Conservation (phyloP, 305 asterid genomes). For the Rubia tinctorum region DNA sequence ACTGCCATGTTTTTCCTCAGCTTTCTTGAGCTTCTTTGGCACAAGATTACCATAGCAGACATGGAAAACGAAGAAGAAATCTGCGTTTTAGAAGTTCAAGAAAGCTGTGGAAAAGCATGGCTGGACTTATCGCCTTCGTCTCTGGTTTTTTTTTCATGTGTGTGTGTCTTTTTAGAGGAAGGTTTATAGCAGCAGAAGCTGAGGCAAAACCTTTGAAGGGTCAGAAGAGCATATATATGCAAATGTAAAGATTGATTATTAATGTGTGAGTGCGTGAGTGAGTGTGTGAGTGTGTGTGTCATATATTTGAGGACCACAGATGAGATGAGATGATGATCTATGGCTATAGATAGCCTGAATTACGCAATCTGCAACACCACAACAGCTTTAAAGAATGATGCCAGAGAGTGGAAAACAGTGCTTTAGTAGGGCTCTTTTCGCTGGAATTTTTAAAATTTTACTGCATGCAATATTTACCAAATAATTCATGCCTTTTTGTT, state of each 20-base stretch:
- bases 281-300: background rate
- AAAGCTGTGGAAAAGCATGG: constrained; percentile 99
- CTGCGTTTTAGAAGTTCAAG: constrained; percentile 61
- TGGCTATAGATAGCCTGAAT: constrained; percentile 10
- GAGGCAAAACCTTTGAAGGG: constrained; percentile 1
- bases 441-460: background rate
- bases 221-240: background rate
- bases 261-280: constrained; percentile 6
- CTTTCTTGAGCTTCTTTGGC: constrained; percentile 32
- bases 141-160: background rate
- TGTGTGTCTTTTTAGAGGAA: background rate
- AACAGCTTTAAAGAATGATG: constrained; percentile 30
- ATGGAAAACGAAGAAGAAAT: background rate
- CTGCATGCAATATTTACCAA: background rate
- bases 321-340: background rate
- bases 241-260: background rate
- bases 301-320: background rate
- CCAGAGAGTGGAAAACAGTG: constrained; percentile 21
- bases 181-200: background rate
- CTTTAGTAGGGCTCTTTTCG: constrained; percentile 19
- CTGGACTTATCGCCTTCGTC: background rate
- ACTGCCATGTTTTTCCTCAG: constrained; percentile 28
- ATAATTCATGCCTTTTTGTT: too few relatives aligned
- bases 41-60: background rate
- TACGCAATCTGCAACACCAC: constrained; percentile 21